A percentile compares a stretch with the other conserved stretches of the same genome.
phyloP scores from a whole-genome alignment of 139 green algal species.

The Astrephomene gubernaculifera region DNA sequence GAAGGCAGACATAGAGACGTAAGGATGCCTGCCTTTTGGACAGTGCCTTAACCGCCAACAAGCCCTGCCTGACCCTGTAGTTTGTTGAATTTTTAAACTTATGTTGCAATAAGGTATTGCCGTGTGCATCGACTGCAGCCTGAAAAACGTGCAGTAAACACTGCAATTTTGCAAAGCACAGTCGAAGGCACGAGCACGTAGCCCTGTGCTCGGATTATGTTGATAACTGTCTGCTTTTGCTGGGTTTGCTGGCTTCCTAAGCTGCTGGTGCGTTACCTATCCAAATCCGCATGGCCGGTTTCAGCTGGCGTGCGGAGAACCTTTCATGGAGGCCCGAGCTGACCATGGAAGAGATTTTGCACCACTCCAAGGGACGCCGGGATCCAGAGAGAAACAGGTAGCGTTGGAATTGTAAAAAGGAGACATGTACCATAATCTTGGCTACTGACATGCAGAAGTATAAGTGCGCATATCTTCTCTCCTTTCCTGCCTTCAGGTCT shows the following conservation, averaged over 20 bases:
- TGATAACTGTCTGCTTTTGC: not conserved
- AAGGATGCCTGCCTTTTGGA: too few species aligned
- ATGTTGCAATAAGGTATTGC: not conserved
- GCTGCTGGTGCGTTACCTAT: not conserved
- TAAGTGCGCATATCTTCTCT: too few species aligned
- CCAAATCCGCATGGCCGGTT: not conserved
- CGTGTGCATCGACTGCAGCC: not conserved
- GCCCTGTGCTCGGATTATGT: not conserved
- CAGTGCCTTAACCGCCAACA: too few species aligned
- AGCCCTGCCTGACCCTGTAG: not conserved
- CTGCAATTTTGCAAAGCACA: not conserved
- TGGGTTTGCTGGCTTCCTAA: not conserved
- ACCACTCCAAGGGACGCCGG: conserved; percentile 28
- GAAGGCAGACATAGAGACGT: conserved; percentile 25
- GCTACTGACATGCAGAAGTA: not conserved
- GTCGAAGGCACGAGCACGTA: too few species aligned
- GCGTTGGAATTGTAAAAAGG: not conserved
- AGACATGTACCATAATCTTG: not conserved
- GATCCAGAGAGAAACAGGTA: conserved; percentile 30
- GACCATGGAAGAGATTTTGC: conserved; percentile 21
- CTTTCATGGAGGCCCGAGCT: conserved; percentile 16
- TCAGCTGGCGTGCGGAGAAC: conserved; percentile 19
- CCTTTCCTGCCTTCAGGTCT: too few species aligned
- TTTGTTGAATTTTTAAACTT: not conserved
- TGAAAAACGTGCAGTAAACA: not conserved